A percentile compares a stretch with the other conserved stretches of the same genome.
Evolutionary conservation across 2,329 filamentous ascomycete genomes (phyloP).

Genomic region (Fusarium euwallaceae): DNA sequence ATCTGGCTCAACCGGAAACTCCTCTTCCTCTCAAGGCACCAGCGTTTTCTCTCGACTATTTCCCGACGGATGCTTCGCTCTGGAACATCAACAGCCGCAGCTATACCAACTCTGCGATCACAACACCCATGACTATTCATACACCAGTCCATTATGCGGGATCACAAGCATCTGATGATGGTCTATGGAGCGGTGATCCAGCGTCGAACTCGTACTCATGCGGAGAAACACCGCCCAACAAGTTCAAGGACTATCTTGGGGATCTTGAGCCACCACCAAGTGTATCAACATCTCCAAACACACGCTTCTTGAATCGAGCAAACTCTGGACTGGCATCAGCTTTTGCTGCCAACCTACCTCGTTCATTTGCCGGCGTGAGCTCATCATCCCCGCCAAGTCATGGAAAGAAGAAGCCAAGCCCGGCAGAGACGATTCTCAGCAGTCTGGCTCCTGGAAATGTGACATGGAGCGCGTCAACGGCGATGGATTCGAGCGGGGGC

Average conservation of each 20-base stretch:
- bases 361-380: conserved; percentile 54
- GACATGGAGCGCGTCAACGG: conserved; percentile 63
- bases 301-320: conserved; percentile 64
- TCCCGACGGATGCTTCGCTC: conserved; percentile 68
- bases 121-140: conserved; percentile 69
- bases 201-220: conserved; percentile 71
- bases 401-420: conserved; percentile 68
- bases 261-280: conserved; percentile 64
- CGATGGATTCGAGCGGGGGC: conserved; percentile 60
- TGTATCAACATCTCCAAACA: conserved; percentile 71
- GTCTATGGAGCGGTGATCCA: conserved; percentile 65
- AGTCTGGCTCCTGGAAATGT: conserved; percentile 66
- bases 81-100: conserved; percentile 67
- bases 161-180: conserved; percentile 70
- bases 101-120: conserved; percentile 66
- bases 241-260: conserved; percentile 59
- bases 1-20: conserved; percentile 70
- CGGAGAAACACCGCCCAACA: conserved; percentile 71
- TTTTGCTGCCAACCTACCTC: conserved; percentile 68
- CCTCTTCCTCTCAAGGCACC: conserved; percentile 75
- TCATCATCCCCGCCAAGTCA: conserved; percentile 61
- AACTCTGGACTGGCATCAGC: conserved; percentile 69
- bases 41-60: conserved; percentile 76
- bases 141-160: conserved; percentile 68
- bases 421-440: conserved; percentile 70